Percentiles rank a stretch among this genome's conserved stretches.
Evolutionary conservation across 2,329 filamentous ascomycete species (phyloP).

Genomic region (Aspergillus ibericus): DNA sequence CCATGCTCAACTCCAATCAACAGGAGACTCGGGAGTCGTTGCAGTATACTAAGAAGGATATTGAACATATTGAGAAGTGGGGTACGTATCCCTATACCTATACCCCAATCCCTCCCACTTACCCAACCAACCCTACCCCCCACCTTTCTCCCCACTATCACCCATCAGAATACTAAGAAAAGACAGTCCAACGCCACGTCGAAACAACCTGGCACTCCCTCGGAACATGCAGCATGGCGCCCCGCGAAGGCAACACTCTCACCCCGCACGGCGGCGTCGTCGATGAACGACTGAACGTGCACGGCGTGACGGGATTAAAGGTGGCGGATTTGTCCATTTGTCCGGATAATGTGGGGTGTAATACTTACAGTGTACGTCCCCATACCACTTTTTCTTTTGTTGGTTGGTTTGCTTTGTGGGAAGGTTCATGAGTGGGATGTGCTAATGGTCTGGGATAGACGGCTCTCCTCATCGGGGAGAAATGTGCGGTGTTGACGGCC

Average conservation of each 20-base stretch:
- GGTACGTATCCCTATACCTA: slow-evolving; percentile 20
- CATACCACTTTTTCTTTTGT: not conserved
- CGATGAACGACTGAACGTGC: slow-evolving; percentile 74
- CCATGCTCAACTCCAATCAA: slow-evolving; percentile 63
- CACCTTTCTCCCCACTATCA: not conserved
- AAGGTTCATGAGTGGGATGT: too few species aligned
- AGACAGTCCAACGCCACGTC: slow-evolving; percentile 64
- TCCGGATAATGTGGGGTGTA: slow-evolving; percentile 1
- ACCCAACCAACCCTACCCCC: not conserved
- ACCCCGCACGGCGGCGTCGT: slow-evolving; percentile 73
- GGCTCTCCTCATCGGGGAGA: slow-evolving; percentile 73
- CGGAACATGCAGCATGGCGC: slow-evolving; percentile 74
- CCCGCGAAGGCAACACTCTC: slow-evolving; percentile 72
- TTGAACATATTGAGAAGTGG: slow-evolving; percentile 66
- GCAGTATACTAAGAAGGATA: slow-evolving; percentile 59
- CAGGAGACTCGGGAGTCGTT: slow-evolving; percentile 63
- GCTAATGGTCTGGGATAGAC: slow-evolving; percentile 47
- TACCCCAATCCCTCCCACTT: too few species aligned
- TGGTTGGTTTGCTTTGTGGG: not conserved
- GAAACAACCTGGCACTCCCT: slow-evolving; percentile 73
- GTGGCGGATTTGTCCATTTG: slow-evolving; percentile 41
- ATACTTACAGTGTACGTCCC: not conserved
- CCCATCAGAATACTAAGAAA: not conserved
- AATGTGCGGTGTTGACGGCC: slow-evolving; percentile 66
- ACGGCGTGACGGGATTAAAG: slow-evolving; percentile 75